These are phyloP conservation scores for Aureobasidium vineae DNA, from an alignment of 2,329 filamentous ascomycete species.

Conservation along the genomic window DNA sequence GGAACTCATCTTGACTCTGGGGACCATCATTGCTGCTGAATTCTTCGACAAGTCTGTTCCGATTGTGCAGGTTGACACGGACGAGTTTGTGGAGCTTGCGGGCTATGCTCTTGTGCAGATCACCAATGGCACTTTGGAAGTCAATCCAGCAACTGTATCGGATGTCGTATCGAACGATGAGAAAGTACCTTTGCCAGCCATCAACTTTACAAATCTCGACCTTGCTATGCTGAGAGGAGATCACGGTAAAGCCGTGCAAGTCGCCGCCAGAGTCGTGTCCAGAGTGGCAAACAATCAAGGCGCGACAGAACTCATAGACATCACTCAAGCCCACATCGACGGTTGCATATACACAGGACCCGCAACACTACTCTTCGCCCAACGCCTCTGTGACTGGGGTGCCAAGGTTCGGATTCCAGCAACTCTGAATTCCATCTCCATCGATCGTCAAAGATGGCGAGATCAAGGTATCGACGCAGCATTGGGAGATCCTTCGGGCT, in stretches of 20 bases:
- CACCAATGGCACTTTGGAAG: neutral
- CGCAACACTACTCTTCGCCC: constrained; percentile 41
- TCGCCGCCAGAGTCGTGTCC: constrained; percentile 44
- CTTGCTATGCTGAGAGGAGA: constrained; percentile 32
- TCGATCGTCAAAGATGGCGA: constrained; percentile 46
- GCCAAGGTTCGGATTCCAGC: constrained; percentile 44
- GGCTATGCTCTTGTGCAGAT: neutral
- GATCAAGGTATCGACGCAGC: constrained; percentile 39
- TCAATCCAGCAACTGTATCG: neutral
- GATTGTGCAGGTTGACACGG: constrained; percentile 37
- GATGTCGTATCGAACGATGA: neutral
- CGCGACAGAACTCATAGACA: constrained; percentile 39
- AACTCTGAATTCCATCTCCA: constrained; percentile 47
- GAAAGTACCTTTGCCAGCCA: neutral
- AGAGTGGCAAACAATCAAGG: constrained; percentile 41
- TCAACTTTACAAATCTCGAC: constrained; percentile 29
- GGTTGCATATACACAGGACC: constrained; percentile 46
- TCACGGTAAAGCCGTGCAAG: constrained; percentile 38
- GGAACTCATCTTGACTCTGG: constrained; percentile 49
- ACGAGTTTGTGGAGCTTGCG: constrained; percentile 29
- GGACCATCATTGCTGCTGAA: constrained; percentile 46
- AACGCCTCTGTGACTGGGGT: constrained; percentile 39
- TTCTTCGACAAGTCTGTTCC: constrained; percentile 46
- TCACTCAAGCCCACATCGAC: constrained; percentile 48
- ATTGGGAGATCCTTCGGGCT: constrained; percentile 37